Evolutionary conservation across 225 moss, liverwort and hornwort species (phyloP), one percentile per base, ranked within the genome.

Genomic region (Physcomitrellopsis africana): DNA sequence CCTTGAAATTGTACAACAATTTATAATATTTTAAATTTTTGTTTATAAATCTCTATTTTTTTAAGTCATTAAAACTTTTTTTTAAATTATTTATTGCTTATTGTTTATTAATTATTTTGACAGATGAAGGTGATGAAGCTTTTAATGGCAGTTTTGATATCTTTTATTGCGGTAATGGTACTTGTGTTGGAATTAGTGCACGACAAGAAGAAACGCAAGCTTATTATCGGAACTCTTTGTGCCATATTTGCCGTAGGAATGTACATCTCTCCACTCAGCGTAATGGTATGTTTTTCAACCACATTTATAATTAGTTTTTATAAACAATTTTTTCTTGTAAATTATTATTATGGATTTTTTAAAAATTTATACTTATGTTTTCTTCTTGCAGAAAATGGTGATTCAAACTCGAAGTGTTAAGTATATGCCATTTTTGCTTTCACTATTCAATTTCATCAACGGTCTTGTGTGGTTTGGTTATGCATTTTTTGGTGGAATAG

Each of bases 371-470:
- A 37, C 32, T 37, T 37, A 11, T 49, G 1, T 49, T 11, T 11
- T 13, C 20, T 63, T 14, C 24, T 60, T 86, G 67, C 87, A 92
- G 92, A 77, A 56, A 17, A 77, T 84, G 80, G 92, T 92, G 4
- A 88, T 92, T 42, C 65, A 65, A 52, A 92, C 92, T 41, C 77
- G 82, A 47, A 90, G 90, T 68, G 92, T 92, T 67, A 75, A 90
- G 59, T 90, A 86, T 76, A 92, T 92, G 92, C 92, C 92, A 4
- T 88, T 92, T 60, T 24, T 86, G 63, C 76, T 92, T n/a, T 90
- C 90, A 47, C 64, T 88, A 19, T 88, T 92, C 81, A 90, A 86
- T 60, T 84, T 92, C 67, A 51, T 92, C 72, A 90, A 90, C 37
- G 89, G 90, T 60, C 71, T 77, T 14, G 86, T 87, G 20, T 92